Conservation (phyloP, 257 asterid species). For the Salvia splendens region DNA sequence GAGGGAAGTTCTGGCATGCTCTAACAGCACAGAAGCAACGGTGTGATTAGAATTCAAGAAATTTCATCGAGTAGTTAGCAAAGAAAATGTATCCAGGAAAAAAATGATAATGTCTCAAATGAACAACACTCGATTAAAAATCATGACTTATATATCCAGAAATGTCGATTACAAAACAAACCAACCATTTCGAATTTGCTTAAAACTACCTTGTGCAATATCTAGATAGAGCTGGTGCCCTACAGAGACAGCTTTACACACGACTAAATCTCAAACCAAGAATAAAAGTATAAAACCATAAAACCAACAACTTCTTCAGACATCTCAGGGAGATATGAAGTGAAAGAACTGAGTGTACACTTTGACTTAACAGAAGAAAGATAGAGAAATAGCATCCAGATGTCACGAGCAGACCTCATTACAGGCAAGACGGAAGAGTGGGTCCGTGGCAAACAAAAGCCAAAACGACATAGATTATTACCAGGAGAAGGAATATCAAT, state of each 20-base stretch:
- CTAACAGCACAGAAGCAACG: neutral
- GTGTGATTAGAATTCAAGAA: constrained; percentile 8
- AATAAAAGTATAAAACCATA: constrained; percentile 19
- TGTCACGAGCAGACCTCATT: constrained; percentile 47
- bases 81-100: neutral
- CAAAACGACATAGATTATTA: constrained; percentile 59
- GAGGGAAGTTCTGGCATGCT: neutral
- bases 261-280: constrained; percentile 33
- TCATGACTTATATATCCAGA: constrained; percentile 29
- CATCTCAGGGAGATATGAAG: constrained; percentile 35
- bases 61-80: neutral
- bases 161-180: constrained; percentile 30
- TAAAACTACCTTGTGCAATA: constrained; percentile 23
- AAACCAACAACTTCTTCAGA: constrained; percentile 27
- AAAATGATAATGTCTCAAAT: neutral
- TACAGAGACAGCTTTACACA: constrained; percentile 37
- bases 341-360: constrained; percentile 28
- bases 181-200: constrained; percentile 36
- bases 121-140: constrained; percentile 12
- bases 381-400: constrained; percentile 29
- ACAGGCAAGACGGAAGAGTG: constrained; percentile 76
- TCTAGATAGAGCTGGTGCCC: constrained; percentile 31
- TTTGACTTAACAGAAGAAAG: too few relatives aligned
- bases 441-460: constrained; percentile 91
- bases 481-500: constrained; percentile 68